Percentiles rank a stretch among this genome's conserved stretches.
Evolutionary conservation across 2,329 filamentous ascomycete genomes (phyloP).

Genomic region (Botrytis aclada): DNA sequence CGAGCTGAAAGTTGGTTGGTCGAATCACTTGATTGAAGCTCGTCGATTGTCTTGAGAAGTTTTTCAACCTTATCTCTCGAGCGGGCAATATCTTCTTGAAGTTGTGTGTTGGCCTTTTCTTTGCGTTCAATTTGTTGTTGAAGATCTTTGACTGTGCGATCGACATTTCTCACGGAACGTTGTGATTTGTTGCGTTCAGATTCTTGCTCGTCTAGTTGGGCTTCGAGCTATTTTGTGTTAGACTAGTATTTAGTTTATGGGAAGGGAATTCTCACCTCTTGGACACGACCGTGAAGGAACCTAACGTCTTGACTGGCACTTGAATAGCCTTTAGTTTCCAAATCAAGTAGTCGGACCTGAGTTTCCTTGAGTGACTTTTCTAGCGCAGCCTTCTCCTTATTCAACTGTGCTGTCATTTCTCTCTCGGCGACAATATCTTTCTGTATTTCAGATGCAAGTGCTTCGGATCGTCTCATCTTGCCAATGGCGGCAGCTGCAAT

Average conservation of each 20-base stretch:
- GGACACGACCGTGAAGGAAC: conserved; percentile 89
- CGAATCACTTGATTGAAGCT: conserved; percentile 85
- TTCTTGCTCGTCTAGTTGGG: conserved; percentile 80
- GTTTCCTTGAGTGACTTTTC: conserved; percentile 90
- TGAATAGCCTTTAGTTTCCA: conserved; percentile 96
- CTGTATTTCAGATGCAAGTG: conserved; percentile 81
- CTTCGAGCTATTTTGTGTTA: conserved; percentile 66
- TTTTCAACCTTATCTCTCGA: conserved; percentile 89
- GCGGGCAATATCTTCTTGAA: conserved; percentile 79
- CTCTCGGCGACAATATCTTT: conserved; percentile 87
- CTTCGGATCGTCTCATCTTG: conserved; percentile 94
- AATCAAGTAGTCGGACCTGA: conserved; percentile 83
- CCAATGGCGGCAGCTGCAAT: conserved; percentile 87
- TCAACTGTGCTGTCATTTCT: conserved; percentile 74
- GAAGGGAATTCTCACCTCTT: conserved; percentile 66
- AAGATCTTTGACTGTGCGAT: conserved; percentile 89
- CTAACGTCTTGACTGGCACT: conserved; percentile 92
- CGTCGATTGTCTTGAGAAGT: conserved; percentile 86
- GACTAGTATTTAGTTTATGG: conserved; percentile 1
- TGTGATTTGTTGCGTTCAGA: conserved; percentile 75
- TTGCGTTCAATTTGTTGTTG: conserved; percentile 89
- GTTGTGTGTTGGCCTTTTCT: conserved; percentile 78
- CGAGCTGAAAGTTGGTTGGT: conserved; percentile 76
- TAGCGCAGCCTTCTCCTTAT: conserved; percentile 83
- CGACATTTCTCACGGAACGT: conserved; percentile 85